Evolutionary conservation across 1,284 basidiomycete species (phyloP).

Genomic region (Golubevia sp.): DNA sequence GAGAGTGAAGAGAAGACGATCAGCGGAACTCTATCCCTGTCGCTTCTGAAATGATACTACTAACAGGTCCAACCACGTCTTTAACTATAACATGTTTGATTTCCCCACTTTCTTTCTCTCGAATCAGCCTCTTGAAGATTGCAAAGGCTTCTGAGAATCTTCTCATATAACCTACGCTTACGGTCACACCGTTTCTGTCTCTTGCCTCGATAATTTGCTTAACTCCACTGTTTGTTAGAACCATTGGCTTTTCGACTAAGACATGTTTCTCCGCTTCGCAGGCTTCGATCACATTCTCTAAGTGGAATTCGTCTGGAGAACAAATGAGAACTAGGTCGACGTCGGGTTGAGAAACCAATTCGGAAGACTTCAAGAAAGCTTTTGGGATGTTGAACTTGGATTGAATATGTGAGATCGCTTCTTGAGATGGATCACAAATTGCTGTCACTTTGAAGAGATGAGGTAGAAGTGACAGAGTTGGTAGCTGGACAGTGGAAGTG

Average conservation of each 20-base stretch:
- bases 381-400: slow-evolving; percentile 54
- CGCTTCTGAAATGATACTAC: slow-evolving; percentile 8
- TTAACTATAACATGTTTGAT: slow-evolving; percentile 62
- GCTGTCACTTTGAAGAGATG: slow-evolving; percentile 48
- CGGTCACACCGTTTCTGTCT: slow-evolving; percentile 23
- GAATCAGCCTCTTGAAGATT: slow-evolving; percentile 57
- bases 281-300: slow-evolving; percentile 19
- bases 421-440: slow-evolving; percentile 56
- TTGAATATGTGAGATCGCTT: slow-evolving; percentile 42
- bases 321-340: slow-evolving; percentile 58
- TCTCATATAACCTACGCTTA: slow-evolving; percentile 64
- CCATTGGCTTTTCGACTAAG: slow-evolving; percentile 62
- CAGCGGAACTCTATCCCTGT: not conserved
- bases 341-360: slow-evolving; percentile 41
- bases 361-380: slow-evolving; percentile 17
- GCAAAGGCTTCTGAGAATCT: slow-evolving; percentile 62
- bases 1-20: not conserved
- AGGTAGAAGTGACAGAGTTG: slow-evolving; percentile 41
- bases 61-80: slow-evolving; percentile 63
- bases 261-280: slow-evolving; percentile 49
- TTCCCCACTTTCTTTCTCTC: slow-evolving; percentile 25
- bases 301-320: slow-evolving; percentile 44
- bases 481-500: slow-evolving; percentile 41
- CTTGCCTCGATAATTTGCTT: slow-evolving; percentile 31
- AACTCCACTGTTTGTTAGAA: slow-evolving; percentile 16